phyloP scores from a whole-genome alignment of 345 rosid species.

The Salix arbutifolia region DNA sequence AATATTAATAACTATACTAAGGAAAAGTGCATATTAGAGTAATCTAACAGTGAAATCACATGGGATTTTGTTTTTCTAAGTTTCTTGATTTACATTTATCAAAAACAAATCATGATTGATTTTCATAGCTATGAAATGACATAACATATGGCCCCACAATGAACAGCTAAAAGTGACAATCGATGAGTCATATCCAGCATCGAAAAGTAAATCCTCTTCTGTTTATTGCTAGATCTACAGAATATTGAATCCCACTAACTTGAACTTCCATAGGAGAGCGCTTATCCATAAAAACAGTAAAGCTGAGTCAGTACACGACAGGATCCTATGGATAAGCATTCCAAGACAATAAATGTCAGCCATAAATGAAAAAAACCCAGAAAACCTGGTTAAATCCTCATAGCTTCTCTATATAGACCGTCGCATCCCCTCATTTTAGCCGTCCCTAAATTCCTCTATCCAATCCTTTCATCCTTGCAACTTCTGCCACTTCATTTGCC shows the following conservation, averaged over 20 bases:
- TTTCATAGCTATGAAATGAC: too few relatives aligned
- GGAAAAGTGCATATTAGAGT: background rate
- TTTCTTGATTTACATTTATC: background rate
- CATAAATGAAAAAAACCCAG: background rate
- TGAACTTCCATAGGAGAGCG: background rate
- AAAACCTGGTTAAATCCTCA: background rate
- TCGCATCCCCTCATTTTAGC: background rate
- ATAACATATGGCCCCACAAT: background rate
- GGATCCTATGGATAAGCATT: conserved; percentile 33
- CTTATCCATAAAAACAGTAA: conserved; percentile 27
- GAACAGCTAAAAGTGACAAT: background rate
- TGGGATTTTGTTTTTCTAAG: background rate
- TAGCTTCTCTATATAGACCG: background rate
- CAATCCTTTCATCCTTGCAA: background rate
- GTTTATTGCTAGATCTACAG: background rate
- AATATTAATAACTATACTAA: too few relatives aligned
- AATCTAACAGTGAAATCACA: background rate
- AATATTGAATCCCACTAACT: background rate
- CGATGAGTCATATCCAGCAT: background rate
- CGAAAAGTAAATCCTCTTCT: background rate
- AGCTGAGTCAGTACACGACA: conserved; percentile 45
- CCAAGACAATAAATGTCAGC: background rate
- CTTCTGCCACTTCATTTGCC: background rate
- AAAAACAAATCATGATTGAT: too few relatives aligned
- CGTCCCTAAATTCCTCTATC: background rate